Conservation (phyloP, 257 asterid genomes). For the Parsonsia alboflavescens region DNA sequence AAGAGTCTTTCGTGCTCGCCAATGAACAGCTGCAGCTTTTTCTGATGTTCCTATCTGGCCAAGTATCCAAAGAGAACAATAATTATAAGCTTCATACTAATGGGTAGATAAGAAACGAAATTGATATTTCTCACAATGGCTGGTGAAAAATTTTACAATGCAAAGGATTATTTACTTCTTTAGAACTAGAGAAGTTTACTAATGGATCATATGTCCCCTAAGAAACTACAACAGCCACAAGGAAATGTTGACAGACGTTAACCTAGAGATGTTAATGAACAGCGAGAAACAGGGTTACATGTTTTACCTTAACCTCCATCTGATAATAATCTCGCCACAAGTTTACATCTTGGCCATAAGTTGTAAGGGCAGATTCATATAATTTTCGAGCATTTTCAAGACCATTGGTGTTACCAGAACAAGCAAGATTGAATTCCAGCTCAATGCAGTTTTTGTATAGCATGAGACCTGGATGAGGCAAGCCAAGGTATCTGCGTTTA, state of each 20-base stretch:
- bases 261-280: background rate
- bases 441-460: slow-evolving; percentile 58
- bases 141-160: background rate
- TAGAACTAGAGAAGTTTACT: background rate
- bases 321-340: slow-evolving; percentile 79
- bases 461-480: slow-evolving; percentile 86
- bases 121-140: background rate
- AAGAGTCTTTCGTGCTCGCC: slow-evolving; percentile 72
- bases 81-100: too few species aligned
- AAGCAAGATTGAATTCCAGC: slow-evolving; percentile 70
- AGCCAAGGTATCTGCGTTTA: slow-evolving; percentile 63
- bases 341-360: slow-evolving; percentile 61
- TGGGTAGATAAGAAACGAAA: background rate
- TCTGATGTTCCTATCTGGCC: slow-evolving; percentile 86
- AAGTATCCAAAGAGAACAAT: slow-evolving; percentile 7
- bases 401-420: slow-evolving; percentile 47
- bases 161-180: background rate
- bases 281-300: background rate
- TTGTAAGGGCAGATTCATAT: slow-evolving; percentile 75
- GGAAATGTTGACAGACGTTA: background rate
- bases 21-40: slow-evolving; percentile 81
- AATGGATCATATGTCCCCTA: background rate
- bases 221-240: background rate
- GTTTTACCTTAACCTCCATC: slow-evolving; percentile 74
- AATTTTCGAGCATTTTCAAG: slow-evolving; percentile 62